phyloP scores from a whole-genome alignment of 2,329 filamentous ascomycete genomes.

The Penicillium sp. region DNA sequence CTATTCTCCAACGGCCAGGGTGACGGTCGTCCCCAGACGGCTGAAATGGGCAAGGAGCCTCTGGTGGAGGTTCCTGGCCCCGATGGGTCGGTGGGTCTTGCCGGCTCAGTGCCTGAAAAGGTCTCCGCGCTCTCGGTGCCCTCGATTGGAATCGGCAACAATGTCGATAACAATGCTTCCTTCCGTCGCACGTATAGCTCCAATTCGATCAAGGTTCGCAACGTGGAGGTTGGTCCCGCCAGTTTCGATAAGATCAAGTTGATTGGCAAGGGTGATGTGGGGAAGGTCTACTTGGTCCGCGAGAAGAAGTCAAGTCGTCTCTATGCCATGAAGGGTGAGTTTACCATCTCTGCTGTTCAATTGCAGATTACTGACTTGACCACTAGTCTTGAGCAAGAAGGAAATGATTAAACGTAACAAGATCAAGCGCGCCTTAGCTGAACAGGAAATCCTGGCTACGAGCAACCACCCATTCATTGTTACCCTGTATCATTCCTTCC shows the following conservation, averaged over 20 bases:
- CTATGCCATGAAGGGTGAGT: conserved; percentile 97
- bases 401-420: conserved; percentile 99
- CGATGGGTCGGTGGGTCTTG: conserved; percentile 59
- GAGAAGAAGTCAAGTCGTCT: conserved; percentile 96
- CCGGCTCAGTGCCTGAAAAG: conserved; percentile 50
- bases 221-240: conserved; percentile 91
- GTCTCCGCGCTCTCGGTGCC: conserved; percentile 40
- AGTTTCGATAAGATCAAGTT: conserved; percentile 99
- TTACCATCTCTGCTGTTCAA: not conserved
- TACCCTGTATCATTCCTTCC: conserved; percentile 97
- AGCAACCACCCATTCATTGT: conserved; percentile 99
- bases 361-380: conserved; percentile 46
- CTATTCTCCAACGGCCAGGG: conserved; percentile 71
- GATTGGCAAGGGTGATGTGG: conserved; percentile 97
- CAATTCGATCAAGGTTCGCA: conserved; percentile 97
- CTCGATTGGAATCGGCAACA: conserved; percentile 58
- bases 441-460: conserved; percentile 96
- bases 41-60: conserved; percentile 84
- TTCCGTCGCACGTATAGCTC: conserved; percentile 97
- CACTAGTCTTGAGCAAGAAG: conserved; percentile 92
- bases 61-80: conserved; percentile 65
- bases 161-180: conserved; percentile 72
- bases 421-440: conserved; percentile 96
- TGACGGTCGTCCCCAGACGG: conserved; percentile 77
- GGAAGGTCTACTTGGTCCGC: conserved; percentile 95